Evolutionary conservation across 768 basidiomycete genomes (phyloP), one percentile per base, ranked within the genome.

Genomic region (Mrakia blollopis): DNA sequence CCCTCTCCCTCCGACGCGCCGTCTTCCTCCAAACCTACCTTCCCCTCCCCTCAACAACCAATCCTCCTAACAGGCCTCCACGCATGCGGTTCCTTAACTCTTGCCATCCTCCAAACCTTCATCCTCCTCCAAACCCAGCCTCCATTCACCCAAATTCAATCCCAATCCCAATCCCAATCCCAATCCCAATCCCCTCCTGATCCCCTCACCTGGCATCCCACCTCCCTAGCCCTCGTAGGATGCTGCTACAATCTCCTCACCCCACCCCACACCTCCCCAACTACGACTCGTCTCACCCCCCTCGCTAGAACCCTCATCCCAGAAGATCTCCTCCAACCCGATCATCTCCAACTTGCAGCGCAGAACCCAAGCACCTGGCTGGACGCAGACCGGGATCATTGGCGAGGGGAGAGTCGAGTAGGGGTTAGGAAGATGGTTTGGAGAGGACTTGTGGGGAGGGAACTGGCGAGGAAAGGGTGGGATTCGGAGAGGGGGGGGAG

Each of bases 201-300:
- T 41, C 3, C 50, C 3, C 32, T 50, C 16, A 21, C 52, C 21
- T 72, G 71, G 71, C 21, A 30, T 3, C 52, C 71, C 0, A 52
- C 52, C 11, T 37, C 32, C 30, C 71, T 72, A 7, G 50, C 37
- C 18, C 28, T 72, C 54, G 71, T 72, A 21, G 71, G 71, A 16
- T 72, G 71, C 50, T 72, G 71, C 54, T 72, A 72, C 54, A 72
- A 72, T n/a, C 54, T 72, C 23, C 30, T 72, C 30, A 72, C 71
- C 47, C 47, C 69, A 25, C 47, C 23, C 28, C 28, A 1, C 7
- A 41, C 23, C 69, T 72, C 30, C n/a, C 35, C 65, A 3, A 60
- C 54, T 54, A 68, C 65, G 6, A 68, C 65, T 41, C 65, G 65
- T 1, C 21, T 68, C 35, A 68, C 39, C n/a, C 65, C 65, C 13